Evolutionary conservation across 164 flowering plant genomes (phyloP).

Genomic region (Chimonanthus salicifolius): DNA sequence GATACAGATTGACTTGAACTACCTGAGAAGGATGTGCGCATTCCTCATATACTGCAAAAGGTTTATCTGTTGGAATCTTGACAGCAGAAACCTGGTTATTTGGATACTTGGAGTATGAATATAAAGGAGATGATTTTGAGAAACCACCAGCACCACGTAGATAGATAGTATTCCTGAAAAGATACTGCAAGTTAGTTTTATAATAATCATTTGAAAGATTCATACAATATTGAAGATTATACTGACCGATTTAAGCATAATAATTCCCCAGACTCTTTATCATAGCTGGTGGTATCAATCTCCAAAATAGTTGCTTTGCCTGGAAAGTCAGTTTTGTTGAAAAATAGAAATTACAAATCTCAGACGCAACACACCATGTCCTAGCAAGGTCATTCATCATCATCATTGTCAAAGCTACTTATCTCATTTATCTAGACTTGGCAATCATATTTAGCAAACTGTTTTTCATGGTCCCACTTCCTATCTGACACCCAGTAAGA

Average conservation of each 20-base stretch:
- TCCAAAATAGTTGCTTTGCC: background rate
- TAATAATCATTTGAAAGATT: background rate
- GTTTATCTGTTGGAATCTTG: conserved; percentile 53
- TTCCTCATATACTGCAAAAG: conserved; percentile 65
- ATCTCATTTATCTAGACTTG: too few species aligned
- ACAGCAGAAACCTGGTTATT: conserved; percentile 30
- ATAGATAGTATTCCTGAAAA: conserved; percentile 49
- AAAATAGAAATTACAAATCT: too few species aligned
- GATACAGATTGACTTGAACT: background rate
- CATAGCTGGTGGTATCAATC: too few species aligned
- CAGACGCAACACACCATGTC: too few species aligned
- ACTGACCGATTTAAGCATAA: too few species aligned
- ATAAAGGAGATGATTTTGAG: conserved; percentile 68
- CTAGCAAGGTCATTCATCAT: too few species aligned
- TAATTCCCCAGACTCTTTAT: too few species aligned
- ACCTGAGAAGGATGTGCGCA: conserved; percentile 73
- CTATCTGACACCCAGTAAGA: too few species aligned
- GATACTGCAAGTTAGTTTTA: background rate
- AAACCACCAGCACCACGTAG: conserved; percentile 95
- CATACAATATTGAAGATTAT: too few species aligned
- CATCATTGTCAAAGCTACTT: too few species aligned
- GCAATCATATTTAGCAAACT: too few species aligned
- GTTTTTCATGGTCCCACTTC: too few species aligned
- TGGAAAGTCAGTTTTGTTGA: background rate
- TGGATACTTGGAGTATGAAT: conserved; percentile 63